Evolutionary conservation across 2,329 filamentous ascomycete species (phyloP).

Genomic region (Cercospora berteroae): DNA sequence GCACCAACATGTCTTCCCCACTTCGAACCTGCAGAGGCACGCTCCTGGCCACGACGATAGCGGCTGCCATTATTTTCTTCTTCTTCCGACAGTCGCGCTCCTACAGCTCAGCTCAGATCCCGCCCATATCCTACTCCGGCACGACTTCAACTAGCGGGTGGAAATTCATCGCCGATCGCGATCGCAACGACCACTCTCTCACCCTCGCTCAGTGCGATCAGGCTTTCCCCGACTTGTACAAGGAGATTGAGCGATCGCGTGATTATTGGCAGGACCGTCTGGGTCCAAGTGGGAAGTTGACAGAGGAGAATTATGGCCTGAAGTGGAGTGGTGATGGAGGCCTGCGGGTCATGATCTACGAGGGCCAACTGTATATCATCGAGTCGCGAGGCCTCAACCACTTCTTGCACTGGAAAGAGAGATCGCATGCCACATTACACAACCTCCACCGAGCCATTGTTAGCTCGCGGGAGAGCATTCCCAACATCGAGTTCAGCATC

Average conservation of each 20-base stretch:
- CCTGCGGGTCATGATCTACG: slow-evolving; percentile 41
- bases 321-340: slow-evolving; percentile 35
- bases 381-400: slow-evolving; percentile 36
- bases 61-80: slow-evolving; percentile 1
- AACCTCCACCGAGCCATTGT: slow-evolving; percentile 51
- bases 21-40: slow-evolving; percentile 8
- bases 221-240: slow-evolving; percentile 37
- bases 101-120: not conserved
- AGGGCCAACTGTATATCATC: slow-evolving; percentile 39
- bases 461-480: slow-evolving; percentile 42
- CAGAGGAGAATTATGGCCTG: slow-evolving; percentile 32
- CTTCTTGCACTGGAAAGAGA: slow-evolving; percentile 32
- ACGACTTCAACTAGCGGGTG: not conserved
- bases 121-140: slow-evolving; percentile 1
- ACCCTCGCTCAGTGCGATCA: slow-evolving; percentile 33
- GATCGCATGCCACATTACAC: slow-evolving; percentile 45
- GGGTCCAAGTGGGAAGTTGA: slow-evolving; percentile 27
- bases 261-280: slow-evolving; percentile 28
- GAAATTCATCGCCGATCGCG: slow-evolving; percentile 26
- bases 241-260: slow-evolving; percentile 36
- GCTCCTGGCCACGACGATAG: slow-evolving; percentile 1
- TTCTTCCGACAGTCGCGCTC: slow-evolving; percentile 6
- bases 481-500: slow-evolving; percentile 52
- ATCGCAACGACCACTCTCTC: slow-evolving; percentile 35
- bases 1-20: not conserved